These are phyloP conservation scores for Fusarium udum DNA, from an alignment of 2,329 filamentous ascomycete genomes.

Conservation along the genomic window DNA sequence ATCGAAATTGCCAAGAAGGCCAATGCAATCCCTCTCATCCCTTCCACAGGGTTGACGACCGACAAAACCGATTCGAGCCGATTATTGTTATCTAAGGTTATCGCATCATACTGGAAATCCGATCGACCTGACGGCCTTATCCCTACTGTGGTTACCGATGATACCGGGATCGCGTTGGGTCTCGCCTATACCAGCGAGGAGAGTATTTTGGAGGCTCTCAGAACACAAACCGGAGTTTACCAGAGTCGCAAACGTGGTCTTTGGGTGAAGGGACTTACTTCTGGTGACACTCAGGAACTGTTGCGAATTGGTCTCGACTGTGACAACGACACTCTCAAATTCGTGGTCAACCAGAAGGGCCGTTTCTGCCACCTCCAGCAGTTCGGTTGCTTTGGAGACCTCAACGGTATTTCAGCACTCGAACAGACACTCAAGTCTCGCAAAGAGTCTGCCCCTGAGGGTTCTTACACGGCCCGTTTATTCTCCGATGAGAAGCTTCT, in stretches of 20 bases:
- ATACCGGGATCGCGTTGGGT: constrained; percentile 83
- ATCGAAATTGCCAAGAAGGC: constrained; percentile 59
- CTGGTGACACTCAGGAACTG: constrained; percentile 91
- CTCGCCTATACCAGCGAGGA: constrained; percentile 94
- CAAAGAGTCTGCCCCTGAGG: constrained; percentile 82
- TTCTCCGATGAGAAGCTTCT: constrained; percentile 93
- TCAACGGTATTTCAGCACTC: constrained; percentile 81
- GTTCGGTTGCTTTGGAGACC: constrained; percentile 89
- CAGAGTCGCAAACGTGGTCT: constrained; percentile 94
- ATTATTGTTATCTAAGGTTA: constrained; percentile 70
- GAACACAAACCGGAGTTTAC: constrained; percentile 84
- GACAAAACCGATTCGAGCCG: constrained; percentile 68
- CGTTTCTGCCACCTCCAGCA: constrained; percentile 95
- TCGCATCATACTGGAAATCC: constrained; percentile 79
- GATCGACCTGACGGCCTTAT: constrained; percentile 86
- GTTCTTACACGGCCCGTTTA: constrained; percentile 91
- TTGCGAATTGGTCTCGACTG: constrained; percentile 88
- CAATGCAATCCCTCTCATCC: constrained; percentile 76
- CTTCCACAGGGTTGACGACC: constrained; percentile 75
- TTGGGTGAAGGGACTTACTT: constrained; percentile 96
- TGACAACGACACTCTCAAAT: constrained; percentile 90
- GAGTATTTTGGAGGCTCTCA: constrained; percentile 86
- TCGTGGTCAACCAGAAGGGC: constrained; percentile 89
- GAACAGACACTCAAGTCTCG: constrained; percentile 87
- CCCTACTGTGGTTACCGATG: constrained; percentile 90